phyloP scores from a whole-genome alignment of 768 basidiomycete species.

The Russula earlei region DNA sequence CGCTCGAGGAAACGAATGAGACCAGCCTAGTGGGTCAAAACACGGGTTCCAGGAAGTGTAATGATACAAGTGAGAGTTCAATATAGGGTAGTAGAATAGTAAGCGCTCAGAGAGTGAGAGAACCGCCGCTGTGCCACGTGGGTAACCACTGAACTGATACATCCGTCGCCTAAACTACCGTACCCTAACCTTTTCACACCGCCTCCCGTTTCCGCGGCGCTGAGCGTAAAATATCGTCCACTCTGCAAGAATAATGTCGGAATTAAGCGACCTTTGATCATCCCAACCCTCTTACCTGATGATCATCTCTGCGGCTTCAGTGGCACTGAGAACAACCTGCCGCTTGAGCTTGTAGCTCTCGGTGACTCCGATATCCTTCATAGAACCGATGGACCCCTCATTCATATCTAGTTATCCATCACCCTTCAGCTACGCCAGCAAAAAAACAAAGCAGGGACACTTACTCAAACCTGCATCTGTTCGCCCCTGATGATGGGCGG shows the following conservation, averaged over 20 bases:
- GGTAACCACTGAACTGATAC: too few species aligned
- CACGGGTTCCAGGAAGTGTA: not conserved
- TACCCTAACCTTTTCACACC: conserved; percentile 33
- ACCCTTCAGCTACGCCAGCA: not conserved
- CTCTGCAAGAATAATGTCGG: conserved; percentile 35
- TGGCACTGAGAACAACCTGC: conserved; percentile 89
- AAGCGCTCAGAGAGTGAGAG: conserved; percentile 12
- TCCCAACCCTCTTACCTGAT: conserved; percentile 46
- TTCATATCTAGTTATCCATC: conserved; percentile 65
- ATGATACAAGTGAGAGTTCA: not conserved
- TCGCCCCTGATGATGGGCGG: conserved; percentile 89
- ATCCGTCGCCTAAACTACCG: not conserved
- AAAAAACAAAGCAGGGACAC: conserved; percentile 22
- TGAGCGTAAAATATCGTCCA: conserved; percentile 85
- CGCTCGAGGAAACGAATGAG: conserved; percentile 3
- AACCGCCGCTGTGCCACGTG: not conserved
- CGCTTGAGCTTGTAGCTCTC: conserved; percentile 97
- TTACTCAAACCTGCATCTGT: conserved; percentile 80
- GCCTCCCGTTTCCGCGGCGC: conserved; percentile 82
- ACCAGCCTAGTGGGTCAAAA: not conserved
- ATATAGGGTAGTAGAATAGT: not conserved
- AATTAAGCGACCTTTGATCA: not conserved
- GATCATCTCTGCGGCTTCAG: conserved; percentile 98
- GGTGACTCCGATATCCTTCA: conserved; percentile 81
- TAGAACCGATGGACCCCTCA: conserved; percentile 72